Percentiles rank a stretch among this genome's conserved stretches.
phyloP scores from a whole-genome alignment of 306 rosid genomes.

The Amphicarpaea edgeworthii region DNA sequence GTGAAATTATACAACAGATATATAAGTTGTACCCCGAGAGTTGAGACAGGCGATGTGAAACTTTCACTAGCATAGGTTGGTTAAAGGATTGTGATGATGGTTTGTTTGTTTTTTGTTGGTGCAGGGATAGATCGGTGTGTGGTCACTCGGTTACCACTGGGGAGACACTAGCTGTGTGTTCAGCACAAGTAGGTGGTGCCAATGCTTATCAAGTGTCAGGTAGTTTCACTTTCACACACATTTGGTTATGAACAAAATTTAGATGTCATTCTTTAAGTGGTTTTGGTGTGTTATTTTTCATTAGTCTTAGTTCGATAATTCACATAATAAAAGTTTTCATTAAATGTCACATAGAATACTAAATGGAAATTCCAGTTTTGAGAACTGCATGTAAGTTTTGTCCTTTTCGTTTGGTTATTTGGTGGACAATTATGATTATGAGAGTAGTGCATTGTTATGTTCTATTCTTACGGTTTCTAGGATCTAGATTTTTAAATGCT shows the following conservation, averaged over 20 bases:
- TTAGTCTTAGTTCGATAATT: neutral
- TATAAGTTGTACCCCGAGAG: too few species aligned
- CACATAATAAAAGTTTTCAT: neutral
- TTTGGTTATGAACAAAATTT: neutral
- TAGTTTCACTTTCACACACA: constrained; percentile 12
- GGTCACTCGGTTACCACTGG: constrained; percentile 60
- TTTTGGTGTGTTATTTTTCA: neutral
- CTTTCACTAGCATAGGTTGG: too few species aligned
- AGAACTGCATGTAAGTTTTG: neutral
- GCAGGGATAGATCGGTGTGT: constrained; percentile 57
- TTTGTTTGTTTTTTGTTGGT: constrained; percentile 10
- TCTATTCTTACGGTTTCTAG: neutral
- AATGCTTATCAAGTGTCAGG: constrained; percentile 63
- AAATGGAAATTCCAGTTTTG: neutral
- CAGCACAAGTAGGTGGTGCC: constrained; percentile 54
- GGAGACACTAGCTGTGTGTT: constrained; percentile 57
- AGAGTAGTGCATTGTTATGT: neutral
- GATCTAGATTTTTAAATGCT: neutral
- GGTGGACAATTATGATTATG: neutral
- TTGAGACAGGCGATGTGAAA: too few species aligned
- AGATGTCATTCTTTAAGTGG: neutral
- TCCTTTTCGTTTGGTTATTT: neutral
- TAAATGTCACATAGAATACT: neutral
- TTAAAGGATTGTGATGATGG: neutral
- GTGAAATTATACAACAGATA: too few species aligned